Conservation (phyloP, 305 asterid genomes). For the Withania somnifera region DNA sequence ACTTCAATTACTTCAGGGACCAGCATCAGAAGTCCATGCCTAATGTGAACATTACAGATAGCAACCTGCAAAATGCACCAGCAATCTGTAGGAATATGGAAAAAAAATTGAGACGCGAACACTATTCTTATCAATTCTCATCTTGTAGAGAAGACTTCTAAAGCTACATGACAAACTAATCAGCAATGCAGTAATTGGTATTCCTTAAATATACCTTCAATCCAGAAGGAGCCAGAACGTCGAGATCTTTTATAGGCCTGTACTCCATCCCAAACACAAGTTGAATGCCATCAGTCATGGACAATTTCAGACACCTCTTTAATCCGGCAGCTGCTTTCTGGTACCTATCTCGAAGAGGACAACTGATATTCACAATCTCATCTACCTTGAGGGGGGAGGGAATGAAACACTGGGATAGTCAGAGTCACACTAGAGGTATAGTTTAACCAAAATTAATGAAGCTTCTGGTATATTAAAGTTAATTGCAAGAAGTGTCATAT, state of each 20-base stretch:
- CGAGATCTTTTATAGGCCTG: constrained; percentile 74
- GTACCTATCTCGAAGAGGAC: constrained; percentile 71
- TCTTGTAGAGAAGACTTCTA: background rate
- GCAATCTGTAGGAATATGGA: background rate
- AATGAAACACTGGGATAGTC: constrained; percentile 3
- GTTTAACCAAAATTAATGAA: background rate
- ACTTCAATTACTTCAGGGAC: constrained; percentile 83
- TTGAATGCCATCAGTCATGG: constrained; percentile 91
- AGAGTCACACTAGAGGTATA: background rate
- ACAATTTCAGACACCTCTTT: constrained; percentile 84
- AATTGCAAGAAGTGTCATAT: background rate
- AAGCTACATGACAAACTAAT: constrained; percentile 4
- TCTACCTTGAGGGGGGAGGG: constrained; percentile 49
- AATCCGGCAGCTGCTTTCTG: constrained; percentile 60
- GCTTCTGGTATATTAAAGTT: background rate
- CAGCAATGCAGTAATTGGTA: background rate
- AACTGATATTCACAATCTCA: constrained; percentile 77
- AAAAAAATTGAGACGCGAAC: background rate
- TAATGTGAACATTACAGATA: constrained; percentile 61
- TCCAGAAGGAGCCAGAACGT: constrained; percentile 64
- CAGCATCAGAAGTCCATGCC: constrained; percentile 76
- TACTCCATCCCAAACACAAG: constrained; percentile 95
- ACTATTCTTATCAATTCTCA: background rate
- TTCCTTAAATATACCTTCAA: constrained; percentile 43
- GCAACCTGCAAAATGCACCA: constrained; percentile 39